Base-by-base conservation (phyloP, 495 filamentous ascomycete species). In the Clohesyomyces aquaticus region DNA sequence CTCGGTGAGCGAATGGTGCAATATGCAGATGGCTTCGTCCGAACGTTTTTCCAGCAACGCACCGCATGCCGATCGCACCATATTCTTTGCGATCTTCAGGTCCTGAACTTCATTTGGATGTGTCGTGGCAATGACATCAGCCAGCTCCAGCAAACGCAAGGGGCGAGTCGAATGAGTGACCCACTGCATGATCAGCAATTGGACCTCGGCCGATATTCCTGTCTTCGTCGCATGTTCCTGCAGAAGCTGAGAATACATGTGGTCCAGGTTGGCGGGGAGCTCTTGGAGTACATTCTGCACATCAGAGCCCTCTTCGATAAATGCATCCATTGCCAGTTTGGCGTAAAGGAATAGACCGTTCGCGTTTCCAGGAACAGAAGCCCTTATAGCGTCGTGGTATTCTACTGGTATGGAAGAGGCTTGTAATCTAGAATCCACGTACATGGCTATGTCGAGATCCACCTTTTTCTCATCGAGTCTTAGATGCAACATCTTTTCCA, bases 1-100 rank as follows among this genome's bases (percentile, higher is more conserved):
- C 58, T 83, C 82, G 1, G 80, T 82, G 23, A 83, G 76, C n/a
- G 81, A 82, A 65, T 83, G 82, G 47, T 85, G 82, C 27, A 83
- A 72, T 4, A 83, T 73, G 14, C 64, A 76, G 18, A 83, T 72
- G 0, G 78, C 80, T 61, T 83, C 81, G 49, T 83, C 79, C 14
- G 73, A 70, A 1, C 78, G 69, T 25, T 83, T 75, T 55, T 83
- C 77, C 0, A 85, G 72, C 25, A 85, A 69, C 11, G 81, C 79
- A 2, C 81, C 82, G 68, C 80, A 82, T 12, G 75, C 70, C 22
- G 65, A 56, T 41, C 75, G 62, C 12, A 74, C 67, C 3, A 72
- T 19, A 19, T 66, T 46, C 55, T 78, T 77, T 16, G 70, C 67
- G 27, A 70, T 64, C 55, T 72, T 71, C 46, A 67, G 47, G 18